phyloP scores from a whole-genome alignment of 2,329 filamentous ascomycete genomes.

The Alternaria panax region DNA sequence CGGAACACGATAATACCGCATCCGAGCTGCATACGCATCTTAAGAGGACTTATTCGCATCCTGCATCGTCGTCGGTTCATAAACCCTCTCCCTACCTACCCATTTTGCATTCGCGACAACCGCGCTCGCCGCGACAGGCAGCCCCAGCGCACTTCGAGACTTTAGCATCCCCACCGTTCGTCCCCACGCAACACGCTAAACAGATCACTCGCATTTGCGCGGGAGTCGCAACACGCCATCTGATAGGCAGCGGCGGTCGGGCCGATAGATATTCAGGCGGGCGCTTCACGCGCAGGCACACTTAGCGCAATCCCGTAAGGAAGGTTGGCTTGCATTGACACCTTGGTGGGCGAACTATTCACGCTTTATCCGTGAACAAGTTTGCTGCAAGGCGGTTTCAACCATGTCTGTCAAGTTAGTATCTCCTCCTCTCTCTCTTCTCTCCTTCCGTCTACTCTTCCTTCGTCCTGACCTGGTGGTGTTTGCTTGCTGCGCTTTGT shows the following conservation, averaged over 20 bases:
- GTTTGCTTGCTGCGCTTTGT: slow-evolving; percentile 1
- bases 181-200: slow-evolving; percentile 29
- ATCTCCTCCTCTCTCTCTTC: slow-evolving; percentile 12
- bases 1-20: slow-evolving; percentile 3
- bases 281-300: slow-evolving; percentile 27
- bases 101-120: slow-evolving; percentile 18
- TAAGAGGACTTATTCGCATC: background rate
- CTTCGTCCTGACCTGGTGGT: background rate
- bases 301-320: slow-evolving; percentile 13
- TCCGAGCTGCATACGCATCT: background rate
- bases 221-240: slow-evolving; percentile 22
- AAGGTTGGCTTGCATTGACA: slow-evolving; percentile 32
- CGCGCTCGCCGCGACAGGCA: slow-evolving; percentile 31
- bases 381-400: slow-evolving; percentile 24
- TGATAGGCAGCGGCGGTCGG: slow-evolving; percentile 34
- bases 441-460: slow-evolving; percentile 7
- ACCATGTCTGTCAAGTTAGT: slow-evolving; percentile 53
- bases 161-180: slow-evolving; percentile 21
- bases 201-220: slow-evolving; percentile 32
- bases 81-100: background rate
- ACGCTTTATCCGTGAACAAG: slow-evolving; percentile 31
- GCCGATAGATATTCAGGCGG: slow-evolving; percentile 24
- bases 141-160: slow-evolving; percentile 6
- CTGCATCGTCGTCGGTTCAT: background rate
- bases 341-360: slow-evolving; percentile 28